Conservation (phyloP, 306 rosid species). For the Argentina anserina region DNA sequence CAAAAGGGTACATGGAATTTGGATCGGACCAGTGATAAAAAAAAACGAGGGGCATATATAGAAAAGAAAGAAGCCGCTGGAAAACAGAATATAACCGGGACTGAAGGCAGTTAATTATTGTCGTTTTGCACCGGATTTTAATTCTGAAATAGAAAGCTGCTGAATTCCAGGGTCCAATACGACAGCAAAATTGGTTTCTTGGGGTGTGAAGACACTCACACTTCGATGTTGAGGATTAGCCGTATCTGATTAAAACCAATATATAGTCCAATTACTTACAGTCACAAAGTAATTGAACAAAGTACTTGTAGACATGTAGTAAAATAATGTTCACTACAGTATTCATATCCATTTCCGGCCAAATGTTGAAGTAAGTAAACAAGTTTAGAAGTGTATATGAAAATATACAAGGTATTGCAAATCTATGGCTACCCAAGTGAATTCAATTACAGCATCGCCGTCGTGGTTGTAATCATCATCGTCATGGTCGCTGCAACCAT, state of each 20-base stretch:
- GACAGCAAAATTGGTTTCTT: constrained; percentile 5
- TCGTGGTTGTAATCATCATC: neutral
- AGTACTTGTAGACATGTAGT: no score
- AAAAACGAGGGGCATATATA: neutral
- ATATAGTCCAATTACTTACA: no score
- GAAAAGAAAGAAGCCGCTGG: neutral
- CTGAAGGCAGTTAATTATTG: constrained; percentile 4
- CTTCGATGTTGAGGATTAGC: neutral
- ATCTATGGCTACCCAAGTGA: neutral
- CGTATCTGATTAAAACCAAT: neutral
- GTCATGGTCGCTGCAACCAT: neutral
- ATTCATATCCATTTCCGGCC: neutral
- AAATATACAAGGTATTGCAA: neutral
- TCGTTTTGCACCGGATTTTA: constrained; percentile 20
- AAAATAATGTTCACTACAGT: neutral
- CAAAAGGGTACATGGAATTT: neutral
- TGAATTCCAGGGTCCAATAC: neutral
- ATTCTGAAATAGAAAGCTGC: neutral
- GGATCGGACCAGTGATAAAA: neutral
- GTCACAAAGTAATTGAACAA: no score
- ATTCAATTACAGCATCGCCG: neutral
- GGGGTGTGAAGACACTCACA: neutral
- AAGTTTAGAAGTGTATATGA: neutral
- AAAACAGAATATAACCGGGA: neutral
- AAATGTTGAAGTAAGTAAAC: neutral